These are phyloP conservation scores for Penicillium sp. DNA, from an alignment of 2,329 filamentous ascomycete species.

Conservation along the genomic window DNA sequence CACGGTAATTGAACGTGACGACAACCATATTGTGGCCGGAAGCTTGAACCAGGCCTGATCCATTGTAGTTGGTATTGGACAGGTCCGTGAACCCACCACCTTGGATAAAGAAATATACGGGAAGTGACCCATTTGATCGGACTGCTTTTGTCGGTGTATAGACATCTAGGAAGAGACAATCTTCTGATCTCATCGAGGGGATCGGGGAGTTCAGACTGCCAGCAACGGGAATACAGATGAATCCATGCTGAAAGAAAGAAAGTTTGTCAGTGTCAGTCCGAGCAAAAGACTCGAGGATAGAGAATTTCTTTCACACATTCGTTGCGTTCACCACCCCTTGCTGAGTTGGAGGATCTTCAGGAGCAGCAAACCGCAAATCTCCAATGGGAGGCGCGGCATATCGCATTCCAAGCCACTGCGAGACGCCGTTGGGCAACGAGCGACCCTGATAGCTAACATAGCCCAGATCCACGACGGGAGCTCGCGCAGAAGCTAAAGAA, in stretches of 20 bases:
- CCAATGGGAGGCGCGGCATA: conserved; percentile 73
- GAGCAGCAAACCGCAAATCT: conserved; percentile 67
- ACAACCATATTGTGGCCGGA: conserved; percentile 66
- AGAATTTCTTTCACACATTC: conserved; percentile 46
- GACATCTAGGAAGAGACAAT: conserved; percentile 50
- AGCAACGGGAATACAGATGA: conserved; percentile 69
- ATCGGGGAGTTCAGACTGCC: conserved; percentile 59
- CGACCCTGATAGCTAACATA: conserved; percentile 70
- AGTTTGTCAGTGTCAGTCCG: background rate
- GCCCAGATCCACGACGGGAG: conserved; percentile 60
- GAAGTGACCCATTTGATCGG: conserved; percentile 54
- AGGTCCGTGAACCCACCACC: conserved; percentile 66
- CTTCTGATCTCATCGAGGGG: conserved; percentile 51
- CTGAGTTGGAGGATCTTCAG: conserved; percentile 62
- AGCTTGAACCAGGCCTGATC: conserved; percentile 63
- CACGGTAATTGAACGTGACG: conserved; percentile 76
- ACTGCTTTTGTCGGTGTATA: conserved; percentile 41
- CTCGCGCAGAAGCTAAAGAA: conserved; percentile 26
- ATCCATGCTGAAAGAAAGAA: conserved; percentile 42
- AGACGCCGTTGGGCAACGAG: conserved; percentile 60
- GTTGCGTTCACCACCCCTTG: conserved; percentile 57
- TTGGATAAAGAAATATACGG: conserved; percentile 67
- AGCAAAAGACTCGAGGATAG: too few species aligned
- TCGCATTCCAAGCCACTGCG: conserved; percentile 74
- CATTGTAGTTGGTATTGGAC: conserved; percentile 65